phyloP scores from a whole-genome alignment of 2,329 filamentous ascomycete genomes.

The Mollisia scopiformis region DNA sequence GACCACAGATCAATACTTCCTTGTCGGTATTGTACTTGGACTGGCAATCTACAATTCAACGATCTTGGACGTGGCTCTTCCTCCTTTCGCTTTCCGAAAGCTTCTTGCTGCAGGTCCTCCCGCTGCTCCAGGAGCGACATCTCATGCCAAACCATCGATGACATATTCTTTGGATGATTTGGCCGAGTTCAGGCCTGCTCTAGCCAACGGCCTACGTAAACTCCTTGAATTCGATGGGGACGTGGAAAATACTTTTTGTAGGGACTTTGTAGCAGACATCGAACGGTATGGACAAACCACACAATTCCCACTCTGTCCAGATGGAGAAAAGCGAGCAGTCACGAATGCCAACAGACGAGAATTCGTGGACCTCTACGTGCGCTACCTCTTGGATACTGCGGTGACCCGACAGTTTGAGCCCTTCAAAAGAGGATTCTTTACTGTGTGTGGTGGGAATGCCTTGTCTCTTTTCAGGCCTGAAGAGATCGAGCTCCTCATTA shows the following conservation, averaged over 20 bases:
- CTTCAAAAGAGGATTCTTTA: slow-evolving; percentile 93
- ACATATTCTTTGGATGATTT: slow-evolving; percentile 80
- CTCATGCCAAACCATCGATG: slow-evolving; percentile 63
- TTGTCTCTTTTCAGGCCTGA: slow-evolving; percentile 86
- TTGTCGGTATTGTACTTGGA: slow-evolving; percentile 85
- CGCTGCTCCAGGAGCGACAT: slow-evolving; percentile 54
- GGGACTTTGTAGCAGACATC: slow-evolving; percentile 78
- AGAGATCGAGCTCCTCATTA: slow-evolving; percentile 86
- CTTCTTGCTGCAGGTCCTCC: slow-evolving; percentile 77
- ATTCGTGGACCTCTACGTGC: slow-evolving; percentile 84
- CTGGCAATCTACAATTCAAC: slow-evolving; percentile 95
- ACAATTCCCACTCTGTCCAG: slow-evolving; percentile 71
- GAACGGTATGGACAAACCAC: slow-evolving; percentile 75
- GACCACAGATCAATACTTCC: slow-evolving; percentile 87
- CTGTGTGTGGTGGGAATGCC: slow-evolving; percentile 86
- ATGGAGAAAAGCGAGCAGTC: slow-evolving; percentile 74
- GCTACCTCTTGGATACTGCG: slow-evolving; percentile 76
- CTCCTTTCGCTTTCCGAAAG: slow-evolving; percentile 88
- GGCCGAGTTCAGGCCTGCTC: slow-evolving; percentile 75
- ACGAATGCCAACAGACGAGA: slow-evolving; percentile 84
- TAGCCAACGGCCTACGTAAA: slow-evolving; percentile 76
- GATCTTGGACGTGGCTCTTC: slow-evolving; percentile 85
- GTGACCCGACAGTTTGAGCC: slow-evolving; percentile 86
- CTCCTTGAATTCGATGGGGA: slow-evolving; percentile 84
- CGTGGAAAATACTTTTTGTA: slow-evolving; percentile 77